Percentiles rank a stretch among this genome's conserved stretches.
Conservation (phyloP, 805 yeast genomes). For the Sugiyamaella lignohabitans region DNA sequence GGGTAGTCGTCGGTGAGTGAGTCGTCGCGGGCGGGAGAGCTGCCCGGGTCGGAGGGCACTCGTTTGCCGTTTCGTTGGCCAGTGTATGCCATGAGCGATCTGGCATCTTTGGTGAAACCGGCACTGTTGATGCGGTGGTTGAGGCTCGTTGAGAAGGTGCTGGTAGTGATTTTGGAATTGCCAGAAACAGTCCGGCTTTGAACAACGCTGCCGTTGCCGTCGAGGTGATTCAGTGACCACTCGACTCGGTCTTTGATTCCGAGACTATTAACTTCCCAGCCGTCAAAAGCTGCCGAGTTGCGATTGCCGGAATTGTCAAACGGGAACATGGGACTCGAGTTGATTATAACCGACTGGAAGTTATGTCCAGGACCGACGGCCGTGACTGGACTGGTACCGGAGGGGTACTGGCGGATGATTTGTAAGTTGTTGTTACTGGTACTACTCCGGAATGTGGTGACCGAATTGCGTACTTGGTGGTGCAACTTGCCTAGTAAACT, state of each 20-base stretch:
- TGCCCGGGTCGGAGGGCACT: not conserved
- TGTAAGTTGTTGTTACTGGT: not conserved
- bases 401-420: not conserved
- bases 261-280: slow-evolving; percentile 18
- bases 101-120: slow-evolving; percentile 16
- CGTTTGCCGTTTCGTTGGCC: not conserved
- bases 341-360: no score
- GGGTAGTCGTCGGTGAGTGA: not conserved
- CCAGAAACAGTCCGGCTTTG: slow-evolving; percentile 14
- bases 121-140: slow-evolving; percentile 16
- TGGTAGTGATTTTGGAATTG: slow-evolving; percentile 6
- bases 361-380: no score
- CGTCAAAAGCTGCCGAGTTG: slow-evolving; percentile 11
- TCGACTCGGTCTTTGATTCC: slow-evolving; percentile 11
- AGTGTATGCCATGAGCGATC: not conserved
- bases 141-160: slow-evolving; percentile 2
- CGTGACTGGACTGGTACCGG: no score
- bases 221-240: slow-evolving; percentile 15
- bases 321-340: no score
- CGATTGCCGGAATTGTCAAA: no score
- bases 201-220: not conserved
- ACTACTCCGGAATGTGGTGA: not conserved
- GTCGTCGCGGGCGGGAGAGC: not conserved
- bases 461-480: not conserved
- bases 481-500: slow-evolving; percentile 10